These are phyloP conservation scores for Plasmodium vinckei DNA, from an alignment of 169 alveolate species.

Conservation along the genomic window DNA sequence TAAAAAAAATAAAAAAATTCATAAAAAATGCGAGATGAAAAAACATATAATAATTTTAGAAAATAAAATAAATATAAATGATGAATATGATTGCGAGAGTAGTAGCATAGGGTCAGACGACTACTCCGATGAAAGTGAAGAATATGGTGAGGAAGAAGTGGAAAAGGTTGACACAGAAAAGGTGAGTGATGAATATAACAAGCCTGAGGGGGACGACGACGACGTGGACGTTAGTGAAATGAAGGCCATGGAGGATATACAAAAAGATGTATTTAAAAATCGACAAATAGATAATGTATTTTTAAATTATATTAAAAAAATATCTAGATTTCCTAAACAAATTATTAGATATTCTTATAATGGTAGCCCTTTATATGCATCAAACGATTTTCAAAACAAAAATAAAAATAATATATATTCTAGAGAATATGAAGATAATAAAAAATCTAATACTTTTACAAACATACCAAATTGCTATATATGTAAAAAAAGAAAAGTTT, in stretches of 20 bases:
- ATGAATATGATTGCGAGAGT: constrained; percentile 49
- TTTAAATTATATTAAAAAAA: constrained; percentile 21
- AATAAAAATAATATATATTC: constrained; percentile 22
- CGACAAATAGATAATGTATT: constrained; percentile 28
- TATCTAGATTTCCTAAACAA: constrained; percentile 35
- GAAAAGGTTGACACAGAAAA: background rate
- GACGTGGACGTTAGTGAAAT: constrained; percentile 35
- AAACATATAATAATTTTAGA: constrained; percentile 25
- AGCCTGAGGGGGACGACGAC: background rate
- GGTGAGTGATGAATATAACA: background rate
- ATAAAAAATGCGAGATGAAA: constrained; percentile 11
- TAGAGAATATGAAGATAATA: background rate
- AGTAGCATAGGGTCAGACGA: constrained; percentile 26
- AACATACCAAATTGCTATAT: constrained; percentile 32
- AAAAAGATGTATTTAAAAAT: constrained; percentile 14
- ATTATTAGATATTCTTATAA: constrained; percentile 45
- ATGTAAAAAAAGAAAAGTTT: constrained; percentile 33
- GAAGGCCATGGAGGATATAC: constrained; percentile 52
- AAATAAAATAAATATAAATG: constrained; percentile 36
- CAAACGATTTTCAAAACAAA: background rate
- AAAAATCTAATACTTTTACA: background rate
- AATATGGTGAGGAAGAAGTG: background rate
- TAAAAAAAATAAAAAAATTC: background rate
- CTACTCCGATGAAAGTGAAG: constrained; percentile 1
- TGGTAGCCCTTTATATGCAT: constrained; percentile 12